A percentile compares a stretch with the other conserved stretches of the same genome.
Conservation (phyloP, 768 basidiomycete genomes). For the Leucosporidium yakuticum region DNA sequence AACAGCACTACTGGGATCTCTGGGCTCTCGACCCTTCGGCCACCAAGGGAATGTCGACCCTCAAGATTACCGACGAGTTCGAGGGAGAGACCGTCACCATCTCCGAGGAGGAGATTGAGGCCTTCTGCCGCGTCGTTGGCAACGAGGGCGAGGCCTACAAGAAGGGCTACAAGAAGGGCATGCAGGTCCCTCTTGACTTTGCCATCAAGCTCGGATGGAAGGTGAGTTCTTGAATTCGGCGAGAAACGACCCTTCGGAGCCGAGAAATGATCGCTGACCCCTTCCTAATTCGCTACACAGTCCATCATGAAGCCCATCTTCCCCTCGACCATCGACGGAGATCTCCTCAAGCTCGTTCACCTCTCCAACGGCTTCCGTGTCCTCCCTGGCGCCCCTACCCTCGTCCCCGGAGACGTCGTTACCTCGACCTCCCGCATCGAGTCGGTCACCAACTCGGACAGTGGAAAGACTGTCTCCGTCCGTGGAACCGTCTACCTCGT, state of each 20-base stretch:
- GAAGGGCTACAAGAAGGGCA: conserved; percentile 57
- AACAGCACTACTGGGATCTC: conserved; percentile 88
- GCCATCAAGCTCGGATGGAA: conserved; percentile 98
- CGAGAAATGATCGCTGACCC: not conserved
- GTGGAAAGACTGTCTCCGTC: conserved; percentile 88
- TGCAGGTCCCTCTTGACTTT: conserved; percentile 96
- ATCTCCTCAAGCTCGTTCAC: conserved; percentile 91
- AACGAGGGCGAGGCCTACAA: conserved; percentile 91
- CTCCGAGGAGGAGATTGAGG: conserved; percentile 63
- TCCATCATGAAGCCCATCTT: conserved; percentile 99
- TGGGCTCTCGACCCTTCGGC: conserved; percentile 79
- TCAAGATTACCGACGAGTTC: conserved; percentile 75
- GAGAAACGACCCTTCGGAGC: not conserved
- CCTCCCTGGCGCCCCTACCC: conserved; percentile 66
- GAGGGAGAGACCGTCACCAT: conserved; percentile 79
- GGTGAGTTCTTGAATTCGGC: conserved; percentile 51
- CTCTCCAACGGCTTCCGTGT: conserved; percentile 94
- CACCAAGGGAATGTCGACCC: conserved; percentile 59
- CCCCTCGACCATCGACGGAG: conserved; percentile 83
- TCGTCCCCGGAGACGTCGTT: conserved; percentile 82
- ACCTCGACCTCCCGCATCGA: conserved; percentile 79
- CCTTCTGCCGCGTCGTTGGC: conserved; percentile 86
- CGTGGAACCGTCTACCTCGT: conserved; percentile 52
- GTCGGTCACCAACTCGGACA: conserved; percentile 81
- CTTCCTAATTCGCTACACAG: conserved; percentile 46